phyloP scores from a whole-genome alignment of 1,284 basidiomycete species.

The Athelia psychrophila region DNA sequence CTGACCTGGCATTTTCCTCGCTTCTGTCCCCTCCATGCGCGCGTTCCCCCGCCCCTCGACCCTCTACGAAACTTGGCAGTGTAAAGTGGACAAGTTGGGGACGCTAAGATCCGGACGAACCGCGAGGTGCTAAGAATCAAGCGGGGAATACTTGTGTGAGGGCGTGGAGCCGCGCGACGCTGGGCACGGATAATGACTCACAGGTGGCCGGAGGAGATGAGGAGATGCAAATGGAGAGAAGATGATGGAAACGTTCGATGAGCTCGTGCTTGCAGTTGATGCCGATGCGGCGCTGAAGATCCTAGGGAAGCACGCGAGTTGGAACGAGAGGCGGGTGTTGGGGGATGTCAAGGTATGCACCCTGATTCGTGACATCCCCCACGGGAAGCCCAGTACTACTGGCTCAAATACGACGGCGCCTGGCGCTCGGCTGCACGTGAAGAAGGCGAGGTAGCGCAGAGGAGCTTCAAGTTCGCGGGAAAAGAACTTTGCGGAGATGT shows the following conservation, averaged over 20 bases:
- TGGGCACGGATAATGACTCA: background rate
- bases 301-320: background rate
- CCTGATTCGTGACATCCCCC: too few relatives aligned
- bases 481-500: conserved; percentile 50
- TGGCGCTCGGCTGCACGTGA: conserved; percentile 31
- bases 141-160: background rate
- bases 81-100: background rate
- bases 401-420: conserved; percentile 37
- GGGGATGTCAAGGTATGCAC: background rate
- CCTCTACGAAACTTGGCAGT: background rate
- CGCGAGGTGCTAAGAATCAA: background rate
- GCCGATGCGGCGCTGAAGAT: background rate
- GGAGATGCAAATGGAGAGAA: too few relatives aligned
- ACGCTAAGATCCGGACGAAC: background rate
- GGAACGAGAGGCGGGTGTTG: background rate
- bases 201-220: background rate
- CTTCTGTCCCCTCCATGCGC: background rate
- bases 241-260: background rate
- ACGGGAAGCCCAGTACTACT: conserved; percentile 39
- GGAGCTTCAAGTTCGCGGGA: conserved; percentile 41
- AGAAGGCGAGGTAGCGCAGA: conserved; percentile 33
- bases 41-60: background rate
- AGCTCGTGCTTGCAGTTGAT: too few relatives aligned
- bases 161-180: background rate
- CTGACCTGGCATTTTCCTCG: background rate